Evolutionary conservation across 2,329 filamentous ascomycete genomes (phyloP), one percentile per base, ranked within the genome.

Genomic region (Fusarium sp.): DNA sequence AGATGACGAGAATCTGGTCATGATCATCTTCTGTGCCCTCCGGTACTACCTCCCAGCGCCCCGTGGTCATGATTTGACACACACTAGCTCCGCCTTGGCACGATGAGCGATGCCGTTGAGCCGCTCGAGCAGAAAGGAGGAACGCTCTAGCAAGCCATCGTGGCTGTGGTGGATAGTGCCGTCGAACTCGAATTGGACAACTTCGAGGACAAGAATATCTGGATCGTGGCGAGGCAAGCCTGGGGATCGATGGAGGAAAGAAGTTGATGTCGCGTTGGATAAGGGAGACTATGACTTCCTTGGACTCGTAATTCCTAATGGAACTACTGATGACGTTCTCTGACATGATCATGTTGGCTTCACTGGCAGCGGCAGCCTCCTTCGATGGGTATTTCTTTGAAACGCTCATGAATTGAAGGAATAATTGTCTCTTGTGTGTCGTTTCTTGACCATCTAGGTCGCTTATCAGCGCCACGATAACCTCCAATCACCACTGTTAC

Each of bases 191-290:
- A 52, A 63, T 34, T 34, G 32, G 13, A 52, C 32, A 2, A 63
- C 32, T 6, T 52, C 23, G 3, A 23, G 14, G 11, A 34, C 18
- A 39, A 63, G 52, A 11, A 63, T 63, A 20, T 63, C 43, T 37
- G 14, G 23, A 63, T 52, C 4, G 60, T 23, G 6, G 16, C 10
- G 16, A 63, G 43, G 30, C 34, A 34, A n/a, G 14, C 43, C 16
- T 52, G 43, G 8, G 43, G 23, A 14, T 52, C 43, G 23, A 43
- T 39, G 23, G 39, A 63, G 16, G 60, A 23, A 63, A 62, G 10
- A 62, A 39, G 20, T 62, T 62, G 6, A 62, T 62, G 32, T 62
- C 59, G 59, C 59, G 59, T 39, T 62, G 59, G 4, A 39, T 30
- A 52, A 52, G 59, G 30, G 32, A 39, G 23, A 39, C 4, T 32